Evolutionary conservation across 202 grass and related monocot genomes (phyloP), one percentile per base, ranked within the genome.

Genomic region (Hordeum pubiflorum): DNA sequence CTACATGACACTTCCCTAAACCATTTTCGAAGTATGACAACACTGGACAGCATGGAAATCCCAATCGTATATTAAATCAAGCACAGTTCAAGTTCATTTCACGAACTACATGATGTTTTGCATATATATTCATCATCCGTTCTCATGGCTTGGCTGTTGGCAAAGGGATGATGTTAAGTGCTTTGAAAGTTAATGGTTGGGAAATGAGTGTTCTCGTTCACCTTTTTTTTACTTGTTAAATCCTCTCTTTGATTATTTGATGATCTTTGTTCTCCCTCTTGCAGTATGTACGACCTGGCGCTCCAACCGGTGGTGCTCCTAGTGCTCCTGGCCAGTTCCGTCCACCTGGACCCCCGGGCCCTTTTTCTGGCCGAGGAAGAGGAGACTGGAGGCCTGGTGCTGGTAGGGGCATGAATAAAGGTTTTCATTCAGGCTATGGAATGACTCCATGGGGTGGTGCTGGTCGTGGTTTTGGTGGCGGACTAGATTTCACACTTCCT

Each of bases 401-500:
- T 66, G 87, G 89, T 85, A 91, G 97, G 84, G 89, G 87, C 77
- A 88, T 91, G 59, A 86, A 86, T 86, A 94, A 87, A 78, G 87
- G 83, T 62, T 94, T 89, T 59, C 81, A 94, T 83, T 83, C 92
- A 77, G 81, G 85, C 41, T 98, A 88, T 52, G 92, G 90, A 62
- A 82, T 74, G 34, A 36, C 88, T 85, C 55, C 87, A 81, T 96
- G 97, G 97, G 89, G 87, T 76, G 94, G 87, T 90, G 82, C 87
- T 76, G 89, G 66, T 60, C 97, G 97, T 81, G 89, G 85, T 54
- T 83, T 69, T 87, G 92, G 96, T 54, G 81, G 74, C 46, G 89
- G 89, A 72, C 66, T 96, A 76, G 97, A 99, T 91, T 99, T 99
- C 48, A 89, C 93, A 56, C 92, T 99, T 66, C 92, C 97, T 71